These are phyloP conservation scores for Ascochyta lentis DNA, from an alignment of 2,329 filamentous ascomycete genomes.

Conservation along the genomic window DNA sequence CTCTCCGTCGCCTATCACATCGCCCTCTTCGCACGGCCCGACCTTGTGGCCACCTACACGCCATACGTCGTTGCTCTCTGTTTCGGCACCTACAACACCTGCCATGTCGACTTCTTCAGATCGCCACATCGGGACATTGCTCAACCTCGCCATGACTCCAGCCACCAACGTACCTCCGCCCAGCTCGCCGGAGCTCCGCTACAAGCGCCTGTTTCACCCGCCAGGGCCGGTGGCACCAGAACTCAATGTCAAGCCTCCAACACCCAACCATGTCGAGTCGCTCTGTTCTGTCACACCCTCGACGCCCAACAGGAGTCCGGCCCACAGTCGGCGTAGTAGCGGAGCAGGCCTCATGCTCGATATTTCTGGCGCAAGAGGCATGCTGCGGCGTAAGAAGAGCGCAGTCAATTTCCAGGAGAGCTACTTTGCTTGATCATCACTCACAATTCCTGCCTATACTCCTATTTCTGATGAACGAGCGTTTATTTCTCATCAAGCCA, in stretches of 20 bases:
- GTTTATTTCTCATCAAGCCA: not conserved
- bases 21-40: conserved; percentile 30
- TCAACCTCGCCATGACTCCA: conserved; percentile 38
- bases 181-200: conserved; percentile 50
- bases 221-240: conserved; percentile 26
- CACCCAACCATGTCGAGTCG: conserved; percentile 15
- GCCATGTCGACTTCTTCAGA: conserved; percentile 20
- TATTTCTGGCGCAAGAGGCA: conserved; percentile 41
- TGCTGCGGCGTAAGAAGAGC: conserved; percentile 33
- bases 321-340: conserved; percentile 28
- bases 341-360: conserved; percentile 26
- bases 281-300: conserved; percentile 11
- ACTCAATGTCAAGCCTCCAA: conserved; percentile 7
- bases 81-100: conserved; percentile 39
- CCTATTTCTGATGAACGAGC: not conserved
- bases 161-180: conserved; percentile 26
- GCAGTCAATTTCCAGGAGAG: conserved; percentile 8
- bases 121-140: conserved; percentile 27
- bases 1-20: conserved; percentile 39
- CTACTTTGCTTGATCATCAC: not conserved
- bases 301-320: conserved; percentile 18
- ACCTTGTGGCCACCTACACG: conserved; percentile 36
- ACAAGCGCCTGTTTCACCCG: conserved; percentile 52
- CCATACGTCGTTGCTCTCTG: conserved; percentile 31
- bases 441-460: not conserved